Conservation (phyloP, 306 rosid species). For the Quercus ilex region DNA sequence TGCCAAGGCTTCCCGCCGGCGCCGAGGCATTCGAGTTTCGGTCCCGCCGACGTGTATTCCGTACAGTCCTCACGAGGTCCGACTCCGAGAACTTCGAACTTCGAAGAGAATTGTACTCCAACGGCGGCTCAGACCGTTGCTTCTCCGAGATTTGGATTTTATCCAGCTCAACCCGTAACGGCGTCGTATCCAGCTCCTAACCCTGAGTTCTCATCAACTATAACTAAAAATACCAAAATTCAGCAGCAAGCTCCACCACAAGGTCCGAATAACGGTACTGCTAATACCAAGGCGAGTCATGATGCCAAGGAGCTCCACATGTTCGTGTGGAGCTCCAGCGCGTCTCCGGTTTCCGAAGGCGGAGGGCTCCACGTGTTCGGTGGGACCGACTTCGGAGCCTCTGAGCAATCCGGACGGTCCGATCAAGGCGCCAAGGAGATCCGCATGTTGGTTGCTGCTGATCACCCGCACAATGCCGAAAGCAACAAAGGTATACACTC, state of each 20-base stretch:
- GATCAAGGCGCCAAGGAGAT: conserved; percentile 95
- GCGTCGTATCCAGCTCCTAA: conserved; percentile 77
- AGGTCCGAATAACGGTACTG: background rate
- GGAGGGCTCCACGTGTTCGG: conserved; percentile 78
- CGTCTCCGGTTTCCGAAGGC: conserved; percentile 60
- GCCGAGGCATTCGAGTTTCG: conserved; percentile 69
- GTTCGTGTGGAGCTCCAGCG: conserved; percentile 68
- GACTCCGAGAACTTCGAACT: conserved; percentile 83
- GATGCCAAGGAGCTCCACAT: conserved; percentile 64
- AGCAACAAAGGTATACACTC: conserved; percentile 55
- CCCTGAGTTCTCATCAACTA: conserved; percentile 67
- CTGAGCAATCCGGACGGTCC: conserved; percentile 86
- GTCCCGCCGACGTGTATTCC: conserved; percentile 67
- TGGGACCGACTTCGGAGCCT: conserved; percentile 50
- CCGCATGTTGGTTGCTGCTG: conserved; percentile 82
- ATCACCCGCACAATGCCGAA: conserved; percentile 73
- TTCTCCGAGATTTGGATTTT: conserved; percentile 65
- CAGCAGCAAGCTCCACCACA: conserved; percentile 30
- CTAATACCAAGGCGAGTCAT: conserved; percentile 31
- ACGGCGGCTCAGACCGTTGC: conserved; percentile 12
- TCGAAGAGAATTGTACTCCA: conserved; percentile 63
- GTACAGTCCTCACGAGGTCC: conserved; percentile 87
- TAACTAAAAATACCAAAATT: conserved; percentile 38
- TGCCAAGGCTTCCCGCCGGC: conserved; percentile 47
- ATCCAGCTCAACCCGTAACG: conserved; percentile 47